A percentile compares a stretch with the other conserved stretches of the same genome.
Conservation (phyloP, 805 yeast species). For the Saturnispora zaruensis region DNA sequence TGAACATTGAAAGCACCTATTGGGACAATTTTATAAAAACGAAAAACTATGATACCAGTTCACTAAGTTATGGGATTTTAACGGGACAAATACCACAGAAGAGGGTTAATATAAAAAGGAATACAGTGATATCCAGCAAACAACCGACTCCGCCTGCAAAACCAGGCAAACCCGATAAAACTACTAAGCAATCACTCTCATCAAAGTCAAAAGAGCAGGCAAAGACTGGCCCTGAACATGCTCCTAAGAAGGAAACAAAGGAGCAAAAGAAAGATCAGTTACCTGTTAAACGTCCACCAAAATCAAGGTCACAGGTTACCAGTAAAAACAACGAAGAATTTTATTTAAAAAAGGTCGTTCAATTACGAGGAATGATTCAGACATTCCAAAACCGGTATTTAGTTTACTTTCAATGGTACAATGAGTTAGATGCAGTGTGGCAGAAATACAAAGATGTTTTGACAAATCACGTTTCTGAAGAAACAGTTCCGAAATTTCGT, state of each 20-base stretch:
- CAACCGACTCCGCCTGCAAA: background rate
- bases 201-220: background rate
- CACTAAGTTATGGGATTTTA: background rate
- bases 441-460: conserved; percentile 1
- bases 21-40: background rate
- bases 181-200: background rate
- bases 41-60: background rate
- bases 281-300: background rate
- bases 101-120: background rate
- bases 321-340: background rate
- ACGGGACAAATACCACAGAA: background rate
- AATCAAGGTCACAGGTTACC: background rate
- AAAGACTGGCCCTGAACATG: background rate
- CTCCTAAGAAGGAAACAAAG: background rate
- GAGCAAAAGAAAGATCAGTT: background rate
- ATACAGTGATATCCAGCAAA: background rate
- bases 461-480: background rate
- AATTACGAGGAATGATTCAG: conserved; percentile 1
- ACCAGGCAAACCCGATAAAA: background rate
- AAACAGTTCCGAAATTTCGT: background rate
- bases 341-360: background rate
- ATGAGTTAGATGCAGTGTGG: conserved; percentile 5
- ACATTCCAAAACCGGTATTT: conserved; percentile 2
- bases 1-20: background rate
- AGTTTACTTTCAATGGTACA: conserved; percentile 4